A percentile compares a stretch with the other conserved stretches of the same genome.
Conservation (phyloP, 371 early-diverging fungal genomes). For the Mortierella sp. region DNA sequence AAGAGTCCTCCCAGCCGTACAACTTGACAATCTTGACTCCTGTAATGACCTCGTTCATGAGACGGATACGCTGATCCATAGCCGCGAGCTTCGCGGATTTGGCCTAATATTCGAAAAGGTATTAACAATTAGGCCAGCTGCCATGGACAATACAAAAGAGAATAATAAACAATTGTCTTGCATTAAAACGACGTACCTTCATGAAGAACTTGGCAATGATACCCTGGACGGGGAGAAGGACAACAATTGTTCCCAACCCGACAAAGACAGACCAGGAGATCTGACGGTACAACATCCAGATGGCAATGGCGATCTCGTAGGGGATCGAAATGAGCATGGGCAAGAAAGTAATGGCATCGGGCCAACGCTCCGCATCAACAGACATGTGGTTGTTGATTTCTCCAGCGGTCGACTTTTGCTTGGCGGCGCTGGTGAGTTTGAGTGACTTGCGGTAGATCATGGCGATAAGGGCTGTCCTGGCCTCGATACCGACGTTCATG, state of each 20-base stretch:
- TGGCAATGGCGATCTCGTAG: conserved; percentile 64
- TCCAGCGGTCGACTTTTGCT: conserved; percentile 69
- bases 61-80: conserved; percentile 48
- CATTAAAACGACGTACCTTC: conserved; percentile 27
- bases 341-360: conserved; percentile 55
- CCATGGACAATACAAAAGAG: conserved; percentile 58
- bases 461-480: conserved; percentile 66
- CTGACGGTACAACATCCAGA: conserved; percentile 65
- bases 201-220: conserved; percentile 58
- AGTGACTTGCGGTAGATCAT: conserved; percentile 74
- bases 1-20: conserved; percentile 60
- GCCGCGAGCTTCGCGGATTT: conserved; percentile 40
- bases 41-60: conserved; percentile 62
- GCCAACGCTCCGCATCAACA: conserved; percentile 76
- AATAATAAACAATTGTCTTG: conserved; percentile 44
- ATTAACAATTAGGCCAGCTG: conserved; percentile 7
- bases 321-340: conserved; percentile 58
- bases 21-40: conserved; percentile 67
- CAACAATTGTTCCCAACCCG: conserved; percentile 64
- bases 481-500: conserved; percentile 59
- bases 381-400: conserved; percentile 89
- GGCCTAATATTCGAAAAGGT: conserved; percentile 4
- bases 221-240: conserved; percentile 64
- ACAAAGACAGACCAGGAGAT: conserved; percentile 69
- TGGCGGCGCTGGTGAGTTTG: conserved; percentile 64